Evolutionary conservation across 192 early-diverging fungal species (phyloP), one percentile per base, ranked within the genome.

Genomic region (Linnemannia zychae): DNA sequence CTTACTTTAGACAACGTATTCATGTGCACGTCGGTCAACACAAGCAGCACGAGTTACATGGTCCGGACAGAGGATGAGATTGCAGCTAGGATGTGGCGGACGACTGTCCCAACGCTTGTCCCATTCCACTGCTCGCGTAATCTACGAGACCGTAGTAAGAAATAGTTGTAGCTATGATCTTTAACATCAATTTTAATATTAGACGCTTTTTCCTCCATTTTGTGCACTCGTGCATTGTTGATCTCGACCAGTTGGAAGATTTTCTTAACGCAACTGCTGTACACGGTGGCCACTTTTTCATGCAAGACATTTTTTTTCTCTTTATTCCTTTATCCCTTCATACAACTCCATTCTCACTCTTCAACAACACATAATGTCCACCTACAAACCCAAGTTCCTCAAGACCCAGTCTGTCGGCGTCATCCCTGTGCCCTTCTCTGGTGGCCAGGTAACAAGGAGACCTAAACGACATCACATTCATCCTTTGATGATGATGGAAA

Each of bases 361-460:
- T n/a, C 40, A 44, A 44, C 3, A 3, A 44, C 40, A 6, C 9
- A 44, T 9, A 44, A 44, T 71, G 69, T 71, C 69, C 20, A 46
- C n/a, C 0, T 38, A 28, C 2, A 71, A 71, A 22, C 69, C 85
- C 44, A 90, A 92, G 85, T 94, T 92, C 70, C 73, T 95, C 24
- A 85, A 87, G 84, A 71, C 80, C 4, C 81, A 88, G 31, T 92
- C 89, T 28, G 92, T 94, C 48, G 92, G 92, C 31, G 76, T 95
- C 57, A 90, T 94, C 28, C 92, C 92, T 22, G 94, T 92, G 36
- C 91, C 92, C 20, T 95, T 95, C 76, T 92, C 90, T 75, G 92
- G 90, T 37, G 93, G 91, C 3, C 93, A 89, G 71, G 85, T 77
- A 49, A 33, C 50, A 67, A 48, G 24, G 3, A 17, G n/a, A n/a